Percentiles rank a stretch among this genome's conserved stretches.
These are phyloP conservation scores for Papiliotrema laurentii DNA, from an alignment of 1,284 basidiomycete species.

Conservation along the genomic window DNA sequence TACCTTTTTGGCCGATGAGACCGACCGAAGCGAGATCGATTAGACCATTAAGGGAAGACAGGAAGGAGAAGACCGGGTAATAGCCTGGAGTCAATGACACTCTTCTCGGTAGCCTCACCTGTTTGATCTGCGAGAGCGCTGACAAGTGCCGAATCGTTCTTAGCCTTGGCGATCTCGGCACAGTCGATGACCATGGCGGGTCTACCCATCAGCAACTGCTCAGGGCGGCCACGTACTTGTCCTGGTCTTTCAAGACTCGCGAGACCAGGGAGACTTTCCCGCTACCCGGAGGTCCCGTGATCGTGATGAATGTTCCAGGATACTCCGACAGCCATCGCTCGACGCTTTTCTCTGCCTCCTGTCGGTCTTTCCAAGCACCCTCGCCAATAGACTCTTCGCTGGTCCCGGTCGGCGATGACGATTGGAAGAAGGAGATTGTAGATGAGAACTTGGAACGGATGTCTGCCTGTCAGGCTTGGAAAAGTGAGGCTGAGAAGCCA, in stretches of 20 bases:
- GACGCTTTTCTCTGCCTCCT: constrained; percentile 67
- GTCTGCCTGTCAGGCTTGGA: no score
- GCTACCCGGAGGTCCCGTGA: constrained; percentile 88
- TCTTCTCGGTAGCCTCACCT: constrained; percentile 50
- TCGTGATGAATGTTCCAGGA: constrained; percentile 55
- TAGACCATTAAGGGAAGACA: constrained; percentile 77
- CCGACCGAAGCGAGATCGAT: constrained; percentile 91
- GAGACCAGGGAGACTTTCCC: constrained; percentile 75
- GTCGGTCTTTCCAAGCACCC: constrained; percentile 73
- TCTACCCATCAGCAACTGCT: constrained; percentile 48
- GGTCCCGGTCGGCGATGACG: constrained; percentile 3
- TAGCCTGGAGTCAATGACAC: constrained; percentile 51
- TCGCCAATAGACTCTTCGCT: constrained; percentile 33
- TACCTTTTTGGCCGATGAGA: constrained; percentile 89
- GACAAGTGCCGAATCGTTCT: constrained; percentile 68
- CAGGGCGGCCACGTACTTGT: constrained; percentile 51
- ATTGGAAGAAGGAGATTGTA: constrained; percentile 8
- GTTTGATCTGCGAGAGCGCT: constrained; percentile 70
- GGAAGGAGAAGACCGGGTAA: constrained; percentile 83
- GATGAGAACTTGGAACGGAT: constrained; percentile 10
- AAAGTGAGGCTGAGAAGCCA: no score
- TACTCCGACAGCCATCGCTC: constrained; percentile 40
- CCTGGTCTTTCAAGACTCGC: constrained; percentile 57
- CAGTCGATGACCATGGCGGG: constrained; percentile 77
- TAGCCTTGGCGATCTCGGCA: constrained; percentile 64